Evolutionary conservation across 768 basidiomycete genomes (phyloP).

Genomic region (Lactarius hatsudake): DNA sequence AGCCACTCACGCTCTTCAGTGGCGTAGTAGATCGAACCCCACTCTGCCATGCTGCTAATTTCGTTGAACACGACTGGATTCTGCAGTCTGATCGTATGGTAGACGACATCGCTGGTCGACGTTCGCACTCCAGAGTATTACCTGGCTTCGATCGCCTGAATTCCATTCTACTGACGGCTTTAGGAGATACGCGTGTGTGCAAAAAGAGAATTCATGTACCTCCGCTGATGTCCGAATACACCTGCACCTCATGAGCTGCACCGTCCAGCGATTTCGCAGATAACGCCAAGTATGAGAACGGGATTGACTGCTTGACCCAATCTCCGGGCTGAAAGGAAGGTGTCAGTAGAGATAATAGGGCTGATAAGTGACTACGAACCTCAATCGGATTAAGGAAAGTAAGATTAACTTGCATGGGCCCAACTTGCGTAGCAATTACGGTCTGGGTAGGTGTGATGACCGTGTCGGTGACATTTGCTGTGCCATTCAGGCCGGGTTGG

Average conservation of each 20-base stretch:
- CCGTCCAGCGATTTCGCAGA: conserved; percentile 35
- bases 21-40: neutral
- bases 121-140: too few species aligned
- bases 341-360: neutral
- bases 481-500: conserved; percentile 2
- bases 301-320: conserved; percentile 39
- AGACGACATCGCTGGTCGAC: neutral
- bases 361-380: conserved; percentile 25
- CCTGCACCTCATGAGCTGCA: conserved; percentile 35
- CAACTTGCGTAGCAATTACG: conserved; percentile 35
- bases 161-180: conserved; percentile 28
- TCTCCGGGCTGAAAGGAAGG: conserved; percentile 33
- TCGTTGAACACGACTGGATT: neutral
- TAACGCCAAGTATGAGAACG: conserved; percentile 40
- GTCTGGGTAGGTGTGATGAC: conserved; percentile 39
- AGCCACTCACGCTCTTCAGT: neutral
- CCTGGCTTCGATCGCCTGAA: too few species aligned
- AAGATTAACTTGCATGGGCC: conserved; percentile 38
- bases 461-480: conserved; percentile 27
- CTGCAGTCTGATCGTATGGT: neutral
- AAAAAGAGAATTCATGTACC: conserved; percentile 28
- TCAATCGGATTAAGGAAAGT: conserved; percentile 42
- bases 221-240: conserved; percentile 42
- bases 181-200: too few species aligned
- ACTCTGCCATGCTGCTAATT: neutral